These are phyloP conservation scores for Heritiera littoralis DNA, from an alignment of 345 rosid species.

Conservation along the genomic window DNA sequence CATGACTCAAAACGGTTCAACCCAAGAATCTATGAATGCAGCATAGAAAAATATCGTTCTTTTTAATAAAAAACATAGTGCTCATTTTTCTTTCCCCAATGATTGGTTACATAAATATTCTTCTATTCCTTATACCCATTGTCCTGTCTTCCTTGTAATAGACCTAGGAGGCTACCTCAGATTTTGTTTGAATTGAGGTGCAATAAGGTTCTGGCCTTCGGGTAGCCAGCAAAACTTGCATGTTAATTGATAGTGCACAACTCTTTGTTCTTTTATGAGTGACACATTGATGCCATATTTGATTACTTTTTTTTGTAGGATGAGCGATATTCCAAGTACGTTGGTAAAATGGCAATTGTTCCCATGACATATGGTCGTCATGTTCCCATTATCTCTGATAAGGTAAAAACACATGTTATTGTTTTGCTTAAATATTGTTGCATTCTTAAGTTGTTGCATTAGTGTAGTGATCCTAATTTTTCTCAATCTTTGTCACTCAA, in stretches of 20 bases:
- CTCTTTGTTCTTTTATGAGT: background rate
- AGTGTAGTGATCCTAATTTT: background rate
- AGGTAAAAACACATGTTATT: conserved; percentile 43
- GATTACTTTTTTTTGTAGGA: conserved; percentile 52
- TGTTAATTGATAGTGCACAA: background rate
- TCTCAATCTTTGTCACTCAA: background rate
- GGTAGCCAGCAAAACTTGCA: conserved; percentile 4
- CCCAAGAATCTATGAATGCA: background rate
- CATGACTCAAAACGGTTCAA: background rate
- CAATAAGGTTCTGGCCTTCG: background rate
- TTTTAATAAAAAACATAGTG: background rate
- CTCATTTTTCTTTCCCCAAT: background rate
- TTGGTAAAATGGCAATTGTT: conserved; percentile 89
- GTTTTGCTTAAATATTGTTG: background rate
- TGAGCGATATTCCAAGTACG: conserved; percentile 77
- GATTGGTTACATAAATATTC: background rate
- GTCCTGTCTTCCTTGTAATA: conserved; percentile 2
- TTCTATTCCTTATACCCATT: background rate
- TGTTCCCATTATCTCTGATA: conserved; percentile 86
- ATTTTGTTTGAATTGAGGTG: conserved; percentile 12
- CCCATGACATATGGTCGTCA: conserved; percentile 99
- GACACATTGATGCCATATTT: background rate
- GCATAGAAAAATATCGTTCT: background rate
- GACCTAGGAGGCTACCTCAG: background rate
- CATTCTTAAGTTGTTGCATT: background rate